Evolutionary conservation across 257 asterid genomes (phyloP).

Genomic region (Nicotiana tabacum): DNA sequence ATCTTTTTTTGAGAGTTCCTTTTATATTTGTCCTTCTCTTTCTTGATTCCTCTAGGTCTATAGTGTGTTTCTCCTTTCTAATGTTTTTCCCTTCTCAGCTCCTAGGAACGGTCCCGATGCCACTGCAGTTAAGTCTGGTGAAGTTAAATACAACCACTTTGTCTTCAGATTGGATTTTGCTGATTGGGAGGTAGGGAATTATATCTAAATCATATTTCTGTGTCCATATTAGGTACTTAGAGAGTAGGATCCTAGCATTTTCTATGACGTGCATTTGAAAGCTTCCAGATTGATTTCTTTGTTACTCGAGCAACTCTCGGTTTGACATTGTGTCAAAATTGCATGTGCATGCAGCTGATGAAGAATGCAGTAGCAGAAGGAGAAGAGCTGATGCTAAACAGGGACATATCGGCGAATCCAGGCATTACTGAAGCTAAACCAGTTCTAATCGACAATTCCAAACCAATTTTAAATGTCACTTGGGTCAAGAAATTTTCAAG

Average conservation of each 20-base stretch:
- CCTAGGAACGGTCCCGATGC: constrained; percentile 45
- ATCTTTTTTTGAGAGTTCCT: not conserved
- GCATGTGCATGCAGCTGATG: constrained; percentile 31
- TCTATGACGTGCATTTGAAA: not conserved
- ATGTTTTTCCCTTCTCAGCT: constrained; percentile 23
- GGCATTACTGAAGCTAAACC: constrained; percentile 7
- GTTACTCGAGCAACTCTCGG: not conserved
- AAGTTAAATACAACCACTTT: constrained; percentile 33
- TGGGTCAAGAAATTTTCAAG: constrained; percentile 18
- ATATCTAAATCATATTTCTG: not conserved
- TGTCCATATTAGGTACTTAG: not conserved
- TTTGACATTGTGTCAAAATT: not conserved
- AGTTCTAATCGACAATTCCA: not conserved
- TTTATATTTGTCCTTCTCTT: not conserved
- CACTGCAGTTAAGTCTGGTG: constrained; percentile 26
- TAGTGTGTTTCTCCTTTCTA: not conserved
- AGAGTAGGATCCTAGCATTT: not conserved
- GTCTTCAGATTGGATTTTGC: constrained; percentile 43
- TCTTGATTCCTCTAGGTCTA: not conserved
- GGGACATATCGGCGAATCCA: constrained; percentile 9
- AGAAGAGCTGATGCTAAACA: constrained; percentile 43
- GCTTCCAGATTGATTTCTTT: not conserved
- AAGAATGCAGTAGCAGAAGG: constrained; percentile 28
- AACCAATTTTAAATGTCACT: not conserved
- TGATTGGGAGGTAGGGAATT: constrained; percentile 53